phyloP scores from a whole-genome alignment of 495 filamentous ascomycete species.

The Chaetomidium leptoderma region DNA sequence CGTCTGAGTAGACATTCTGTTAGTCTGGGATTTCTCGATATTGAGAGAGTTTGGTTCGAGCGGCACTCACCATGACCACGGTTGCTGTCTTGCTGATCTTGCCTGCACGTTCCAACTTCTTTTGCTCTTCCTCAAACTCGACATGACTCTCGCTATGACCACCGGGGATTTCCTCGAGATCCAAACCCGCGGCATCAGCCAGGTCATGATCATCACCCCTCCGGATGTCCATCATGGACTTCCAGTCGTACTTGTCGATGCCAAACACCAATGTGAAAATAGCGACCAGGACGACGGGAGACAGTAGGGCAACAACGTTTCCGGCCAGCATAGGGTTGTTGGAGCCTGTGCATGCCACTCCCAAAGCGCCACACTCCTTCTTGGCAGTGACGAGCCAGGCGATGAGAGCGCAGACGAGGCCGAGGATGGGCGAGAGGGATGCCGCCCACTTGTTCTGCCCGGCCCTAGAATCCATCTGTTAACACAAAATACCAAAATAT shows the following conservation, averaged over 20 bases:
- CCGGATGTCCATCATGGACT: slow-evolving; percentile 77
- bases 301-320: slow-evolving; percentile 71
- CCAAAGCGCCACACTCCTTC: slow-evolving; percentile 67
- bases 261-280: slow-evolving; percentile 72
- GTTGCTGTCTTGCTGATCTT: slow-evolving; percentile 78
- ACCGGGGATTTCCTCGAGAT: slow-evolving; percentile 65
- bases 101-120: slow-evolving; percentile 65
- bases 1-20: slow-evolving; percentile 39
- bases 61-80: slow-evolving; percentile 48
- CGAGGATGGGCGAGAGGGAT: slow-evolving; percentile 68
- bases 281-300: slow-evolving; percentile 74
- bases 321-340: slow-evolving; percentile 91
- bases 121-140: slow-evolving; percentile 56
- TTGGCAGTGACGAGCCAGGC: slow-evolving; percentile 91
- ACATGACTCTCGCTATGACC: slow-evolving; percentile 39
- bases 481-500: neutral
- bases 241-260: slow-evolving; percentile 83
- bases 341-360: slow-evolving; percentile 69
- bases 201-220: slow-evolving; percentile 79
- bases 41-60: neutral
- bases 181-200: slow-evolving; percentile 61
- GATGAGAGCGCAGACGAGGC: slow-evolving; percentile 68
- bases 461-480: slow-evolving; percentile 39
- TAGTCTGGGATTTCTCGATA: neutral
- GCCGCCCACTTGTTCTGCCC: slow-evolving; percentile 79